Base-by-base conservation (phyloP, 176 grass and related monocot species). In the Musa acuminata region DNA sequence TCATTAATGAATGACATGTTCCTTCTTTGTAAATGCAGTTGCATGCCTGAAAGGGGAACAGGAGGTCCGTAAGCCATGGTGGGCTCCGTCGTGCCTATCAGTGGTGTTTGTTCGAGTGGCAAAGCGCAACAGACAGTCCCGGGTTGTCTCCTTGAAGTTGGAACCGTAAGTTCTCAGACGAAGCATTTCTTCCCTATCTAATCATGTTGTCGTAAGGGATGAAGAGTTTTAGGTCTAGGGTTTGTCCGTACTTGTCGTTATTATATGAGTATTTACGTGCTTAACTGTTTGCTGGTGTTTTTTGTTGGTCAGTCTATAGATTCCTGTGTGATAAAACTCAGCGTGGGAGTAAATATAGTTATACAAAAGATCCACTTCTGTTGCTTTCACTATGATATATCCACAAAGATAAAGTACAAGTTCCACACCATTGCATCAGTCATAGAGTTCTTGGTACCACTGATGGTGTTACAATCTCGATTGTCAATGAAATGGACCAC, bases 11-110 rank as follows among this genome's bases (percentile, higher is more conserved):
- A 43, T 6, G 35, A 43, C 35, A 43, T 43, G 35, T 5, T 43
- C 35, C 24, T 51, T 13, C 51, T 80, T 7, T 8, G 17, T 70
- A 20, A 51, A 75, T 80, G 49, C 84, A 95, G 88, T 99, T 8
- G 88, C 96, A 27, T 99, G 91, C 84, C 83, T 99, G 8, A 99
- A 93, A 81, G 96, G 96, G 53, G 91, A 99, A 76, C 91, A 99
- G 84, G 96, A 94, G 73, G 86, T 99, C 10, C 84, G 88, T 67
- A 99, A 88, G 86, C 95, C 95, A 26, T 99, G 95, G 95, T 99
- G 95, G 95, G 95, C 88, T 0, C 88, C 90, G 0, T 80, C 95
- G 4, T 99, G 95, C 77, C 78, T 99, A 1, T 98, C 90, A 0
- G 69, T 89, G 12, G 95, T 98, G 58, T 98, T 98, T 27, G 82